Conservation (phyloP, 225 moss, liverwort and hornwort species). For the Bryum argenteum region DNA sequence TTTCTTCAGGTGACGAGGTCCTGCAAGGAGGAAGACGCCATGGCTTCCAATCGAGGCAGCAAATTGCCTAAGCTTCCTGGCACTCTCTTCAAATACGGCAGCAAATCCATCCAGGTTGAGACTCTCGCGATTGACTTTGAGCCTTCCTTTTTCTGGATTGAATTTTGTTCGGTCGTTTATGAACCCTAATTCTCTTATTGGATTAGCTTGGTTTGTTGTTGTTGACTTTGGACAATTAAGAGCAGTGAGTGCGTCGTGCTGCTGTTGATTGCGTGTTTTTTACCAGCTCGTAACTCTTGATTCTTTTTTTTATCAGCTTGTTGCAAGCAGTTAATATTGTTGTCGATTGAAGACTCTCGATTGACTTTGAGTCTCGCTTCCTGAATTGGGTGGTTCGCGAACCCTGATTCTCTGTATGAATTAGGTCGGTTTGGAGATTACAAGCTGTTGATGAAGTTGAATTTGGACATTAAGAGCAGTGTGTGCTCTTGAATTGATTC, state of each 20-base stretch:
- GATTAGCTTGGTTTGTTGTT: not conserved
- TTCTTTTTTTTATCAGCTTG: too few species aligned
- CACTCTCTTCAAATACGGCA: slow-evolving; percentile 87
- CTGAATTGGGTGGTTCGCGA: not conserved
- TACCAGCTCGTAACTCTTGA: too few species aligned
- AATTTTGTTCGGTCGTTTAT: not conserved
- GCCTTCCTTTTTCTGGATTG: not conserved
- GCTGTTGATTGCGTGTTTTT: not conserved
- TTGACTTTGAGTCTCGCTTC: too few species aligned
- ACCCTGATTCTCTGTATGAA: slow-evolving; percentile 8
- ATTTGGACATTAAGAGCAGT: too few species aligned
- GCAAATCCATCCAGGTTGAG: slow-evolving; percentile 76
- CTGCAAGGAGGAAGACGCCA: slow-evolving; percentile 23
- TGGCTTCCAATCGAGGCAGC: slow-evolving; percentile 45
- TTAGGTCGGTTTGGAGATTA: too few species aligned
- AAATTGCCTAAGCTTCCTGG: slow-evolving; percentile 75
- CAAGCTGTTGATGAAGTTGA: too few species aligned
- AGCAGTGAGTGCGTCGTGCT: not conserved
- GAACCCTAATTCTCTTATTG: not conserved
- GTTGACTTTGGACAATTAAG: not conserved
- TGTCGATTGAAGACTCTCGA: too few species aligned
- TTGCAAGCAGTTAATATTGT: too few species aligned
- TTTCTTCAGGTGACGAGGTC: not conserved
- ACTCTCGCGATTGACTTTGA: not conserved
- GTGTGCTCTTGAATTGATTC: too few species aligned